Evolutionary conservation across 192 early-diverging fungal genomes (phyloP), one percentile per base, ranked within the genome.

Genomic region (Umbelopsis isabellina): DNA sequence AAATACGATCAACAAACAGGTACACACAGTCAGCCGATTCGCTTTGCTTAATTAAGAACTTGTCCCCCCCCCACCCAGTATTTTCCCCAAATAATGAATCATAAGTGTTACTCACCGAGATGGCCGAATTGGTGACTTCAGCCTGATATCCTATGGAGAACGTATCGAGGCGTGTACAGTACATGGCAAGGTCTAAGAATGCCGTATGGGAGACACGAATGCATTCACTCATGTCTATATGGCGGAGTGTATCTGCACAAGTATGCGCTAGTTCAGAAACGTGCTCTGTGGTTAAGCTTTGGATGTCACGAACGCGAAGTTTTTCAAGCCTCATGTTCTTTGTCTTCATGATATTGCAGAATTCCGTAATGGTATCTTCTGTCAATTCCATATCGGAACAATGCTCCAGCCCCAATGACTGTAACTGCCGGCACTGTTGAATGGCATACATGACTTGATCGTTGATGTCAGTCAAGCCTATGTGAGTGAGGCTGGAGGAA

Each of bases 211-310:
- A 46, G 61, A 77, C 52, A 18, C 61, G 46, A 12, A 53, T 47
- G 33, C 75, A 77, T 66, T 77, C 75, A 51, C 53, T 72, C 49
- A 77, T 69, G 50, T 77, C 75, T 20, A 72, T 25, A 22, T 77
- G 71, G 2, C 58, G 13, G 41, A 77, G 58, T 21, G 75, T 50
- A 11, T 51, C 37, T 8, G 33, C 23, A 47, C 27, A 51, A 4
- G 48, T 41, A 25, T 21, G 37, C 4, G 37, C 71, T 23, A 77
- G 37, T 2, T 30, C 22, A 25, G 18, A 13, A 33, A 77, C 15
- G 53, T 77, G 75, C 45, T 72, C 67, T 1, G 75, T 72, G 18
- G 75, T 72, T 53, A 77, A 45, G 33, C 68, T 69, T 30, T 67
- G 47, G 22, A 77, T 72, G 48, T 77, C 75, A 9, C 75, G 75